phyloP scores from a whole-genome alignment of 2,329 filamentous ascomycete species.

The Fusarium kyushuense region DNA sequence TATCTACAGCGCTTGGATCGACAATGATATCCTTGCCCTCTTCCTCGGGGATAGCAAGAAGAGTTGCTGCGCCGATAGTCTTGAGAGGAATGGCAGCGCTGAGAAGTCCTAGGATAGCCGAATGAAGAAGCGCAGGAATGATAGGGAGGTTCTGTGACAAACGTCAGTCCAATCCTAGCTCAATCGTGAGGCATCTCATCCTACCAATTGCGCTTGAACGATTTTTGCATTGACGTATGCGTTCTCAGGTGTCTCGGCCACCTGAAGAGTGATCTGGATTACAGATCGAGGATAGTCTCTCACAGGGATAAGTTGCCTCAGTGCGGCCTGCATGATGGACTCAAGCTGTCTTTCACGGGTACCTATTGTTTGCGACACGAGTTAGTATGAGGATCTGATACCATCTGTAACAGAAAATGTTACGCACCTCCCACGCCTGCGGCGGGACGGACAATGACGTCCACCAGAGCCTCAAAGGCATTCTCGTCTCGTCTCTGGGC shows the following conservation, averaged over 20 bases:
- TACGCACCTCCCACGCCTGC: constrained; percentile 81
- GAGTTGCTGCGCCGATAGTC: constrained; percentile 74
- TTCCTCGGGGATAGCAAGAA: constrained; percentile 68
- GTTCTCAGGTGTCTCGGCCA: constrained; percentile 76
- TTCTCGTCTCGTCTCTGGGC: constrained; percentile 89
- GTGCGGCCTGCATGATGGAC: constrained; percentile 75
- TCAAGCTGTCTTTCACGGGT: constrained; percentile 87
- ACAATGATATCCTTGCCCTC: constrained; percentile 60
- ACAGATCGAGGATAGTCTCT: constrained; percentile 81
- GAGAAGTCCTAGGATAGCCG: constrained; percentile 80
- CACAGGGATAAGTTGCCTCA: constrained; percentile 80
- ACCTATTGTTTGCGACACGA: constrained; percentile 56
- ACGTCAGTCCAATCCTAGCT: constrained; percentile 28
- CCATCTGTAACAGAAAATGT: constrained; percentile 4
- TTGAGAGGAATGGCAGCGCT: constrained; percentile 86
- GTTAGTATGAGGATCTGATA: constrained; percentile 23
- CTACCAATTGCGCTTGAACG: constrained; percentile 70
- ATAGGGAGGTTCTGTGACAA: constrained; percentile 75
- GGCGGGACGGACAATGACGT: constrained; percentile 89
- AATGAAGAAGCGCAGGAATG: constrained; percentile 85
- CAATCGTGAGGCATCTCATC: constrained; percentile 39
- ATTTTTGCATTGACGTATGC: constrained; percentile 72
- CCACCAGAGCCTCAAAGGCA: constrained; percentile 89
- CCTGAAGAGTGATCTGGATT: constrained; percentile 85
- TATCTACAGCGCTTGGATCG: constrained; percentile 73